Evolutionary conservation across 2,329 filamentous ascomycete species (phyloP), one percentile per base, ranked within the genome.

Genomic region (Trichoderma koningii): DNA sequence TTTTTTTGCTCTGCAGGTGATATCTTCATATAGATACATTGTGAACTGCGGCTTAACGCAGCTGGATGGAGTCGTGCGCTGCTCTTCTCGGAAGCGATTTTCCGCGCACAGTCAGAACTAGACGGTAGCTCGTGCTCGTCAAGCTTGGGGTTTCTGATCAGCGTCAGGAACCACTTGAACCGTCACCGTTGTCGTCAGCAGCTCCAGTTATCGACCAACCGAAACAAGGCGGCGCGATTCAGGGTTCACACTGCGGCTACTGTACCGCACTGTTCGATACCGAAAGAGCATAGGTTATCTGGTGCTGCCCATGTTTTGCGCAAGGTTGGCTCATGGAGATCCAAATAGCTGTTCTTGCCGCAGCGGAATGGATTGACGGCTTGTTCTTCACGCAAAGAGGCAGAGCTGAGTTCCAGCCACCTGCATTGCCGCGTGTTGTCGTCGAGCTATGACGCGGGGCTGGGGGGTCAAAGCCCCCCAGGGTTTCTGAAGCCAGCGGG

Each of bases 51-150:
- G 7, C 7, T 9, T 30, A 30, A 28, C 30, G 9, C 9, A 42
- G 56, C 45, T 23, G 45, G 56, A 34, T 30, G 38, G 57, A 23
- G 45, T 45, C 5, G 23, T 14, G 7, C 12, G 14, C 28, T 34
- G 10, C 23, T 42, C 34, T n/a, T 53, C 19, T 42, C 50, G 59
- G 50, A 55, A 21, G 50, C 50, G 19, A 30, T 21, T 48, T 55
- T 56, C 45, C 52, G 62, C 28, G 62, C 53, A 57, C 62, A 64
- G 62, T 57, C 62, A 64, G 53, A 64, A 38, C 21, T 64, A 51
- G 53, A 19, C 23, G 10, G 26, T 44, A n/a, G 41, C 41, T 17
- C 15, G 30, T 52, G 50, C 28, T 12, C 30, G 50, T 52, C 26
- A 14, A 38, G 34, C 34, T 38, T 14, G 34, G 34, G 10, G 10